Percentiles rank a stretch among this genome's conserved stretches.
phyloP scores from a whole-genome alignment of 257 asterid genomes.

The Ligustrum vulgare region DNA sequence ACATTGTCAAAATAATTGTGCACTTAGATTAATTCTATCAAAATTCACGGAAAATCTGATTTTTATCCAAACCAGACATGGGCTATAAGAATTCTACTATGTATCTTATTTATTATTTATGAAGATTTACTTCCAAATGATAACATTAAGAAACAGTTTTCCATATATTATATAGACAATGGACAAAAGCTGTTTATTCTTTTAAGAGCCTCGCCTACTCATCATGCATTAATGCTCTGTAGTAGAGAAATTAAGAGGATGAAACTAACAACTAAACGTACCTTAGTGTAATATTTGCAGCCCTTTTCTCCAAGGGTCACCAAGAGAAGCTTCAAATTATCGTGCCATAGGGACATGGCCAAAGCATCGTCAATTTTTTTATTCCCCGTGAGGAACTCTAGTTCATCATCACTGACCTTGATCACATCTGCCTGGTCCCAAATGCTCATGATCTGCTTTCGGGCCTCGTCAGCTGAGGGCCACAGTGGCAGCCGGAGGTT shows the following conservation, averaged over 20 bases:
- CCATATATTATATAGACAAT: neutral
- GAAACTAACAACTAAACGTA: slow-evolving; percentile 17
- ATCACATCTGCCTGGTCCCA: slow-evolving; percentile 87
- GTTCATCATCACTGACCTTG: slow-evolving; percentile 87
- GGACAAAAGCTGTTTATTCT: neutral
- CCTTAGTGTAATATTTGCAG: slow-evolving; percentile 83
- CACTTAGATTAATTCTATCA: too few relatives aligned
- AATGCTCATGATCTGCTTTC: slow-evolving; percentile 79
- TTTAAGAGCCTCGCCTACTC: neutral
- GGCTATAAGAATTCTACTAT: too few relatives aligned
- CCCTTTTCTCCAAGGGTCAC: slow-evolving; percentile 95
- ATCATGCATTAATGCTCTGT: neutral
- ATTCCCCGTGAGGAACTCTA: slow-evolving; percentile 82
- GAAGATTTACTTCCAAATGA: too few relatives aligned
- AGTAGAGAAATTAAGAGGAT: neutral
- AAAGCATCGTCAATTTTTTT: slow-evolving; percentile 72
- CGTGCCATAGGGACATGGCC: slow-evolving; percentile 89
- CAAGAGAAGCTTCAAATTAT: slow-evolving; percentile 74
- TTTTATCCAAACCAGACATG: too few relatives aligned
- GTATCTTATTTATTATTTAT: too few relatives aligned
- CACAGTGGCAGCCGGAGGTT: slow-evolving; percentile 86
- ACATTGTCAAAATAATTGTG: too few relatives aligned
- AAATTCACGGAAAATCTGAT: too few relatives aligned
- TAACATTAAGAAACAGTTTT: neutral
- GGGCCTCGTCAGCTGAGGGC: slow-evolving; percentile 78